phyloP scores from a whole-genome alignment of 768 basidiomycete genomes.

The Hericium coralloides region DNA sequence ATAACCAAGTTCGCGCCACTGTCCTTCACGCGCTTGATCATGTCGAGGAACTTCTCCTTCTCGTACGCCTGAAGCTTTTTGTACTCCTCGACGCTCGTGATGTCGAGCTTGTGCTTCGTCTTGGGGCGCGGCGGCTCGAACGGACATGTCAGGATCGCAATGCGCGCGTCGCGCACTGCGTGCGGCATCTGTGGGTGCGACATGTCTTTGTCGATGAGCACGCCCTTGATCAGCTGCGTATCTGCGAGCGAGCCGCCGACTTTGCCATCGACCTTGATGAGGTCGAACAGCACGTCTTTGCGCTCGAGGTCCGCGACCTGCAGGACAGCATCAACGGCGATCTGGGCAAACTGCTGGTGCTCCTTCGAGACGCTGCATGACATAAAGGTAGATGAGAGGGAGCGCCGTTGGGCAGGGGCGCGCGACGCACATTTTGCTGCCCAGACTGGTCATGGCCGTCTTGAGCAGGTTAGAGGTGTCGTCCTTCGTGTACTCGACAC shows the following conservation, averaged over 20 bases:
- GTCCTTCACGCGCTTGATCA: constrained; percentile 95
- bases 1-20: constrained; percentile 98
- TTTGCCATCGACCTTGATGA: constrained; percentile 99
- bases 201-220: constrained; percentile 99
- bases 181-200: constrained; percentile 98
- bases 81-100: constrained; percentile 94
- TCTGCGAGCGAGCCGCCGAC: constrained; percentile 96
- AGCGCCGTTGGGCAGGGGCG: no score
- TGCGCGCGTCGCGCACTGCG: constrained; percentile 75
- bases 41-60: constrained; percentile 90
- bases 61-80: constrained; percentile 92
- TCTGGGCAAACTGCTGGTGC: constrained; percentile 89
- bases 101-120: constrained; percentile 98
- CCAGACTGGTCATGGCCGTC: constrained; percentile 92
- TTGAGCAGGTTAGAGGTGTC: constrained; percentile 86
- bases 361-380: constrained; percentile 86
- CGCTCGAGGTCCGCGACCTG: constrained; percentile 92
- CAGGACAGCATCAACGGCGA: constrained; percentile 95
- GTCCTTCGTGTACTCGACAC: constrained; percentile 72
- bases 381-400: background rate
- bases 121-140: constrained; percentile 99
- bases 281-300: constrained; percentile 91
- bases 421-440: constrained; percentile 85
- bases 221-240: constrained; percentile 91
- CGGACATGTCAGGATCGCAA: constrained; percentile 97